Base-by-base conservation (phyloP, 2,329 filamentous ascomycete genomes). In the Leptographium lundbergii region DNA sequence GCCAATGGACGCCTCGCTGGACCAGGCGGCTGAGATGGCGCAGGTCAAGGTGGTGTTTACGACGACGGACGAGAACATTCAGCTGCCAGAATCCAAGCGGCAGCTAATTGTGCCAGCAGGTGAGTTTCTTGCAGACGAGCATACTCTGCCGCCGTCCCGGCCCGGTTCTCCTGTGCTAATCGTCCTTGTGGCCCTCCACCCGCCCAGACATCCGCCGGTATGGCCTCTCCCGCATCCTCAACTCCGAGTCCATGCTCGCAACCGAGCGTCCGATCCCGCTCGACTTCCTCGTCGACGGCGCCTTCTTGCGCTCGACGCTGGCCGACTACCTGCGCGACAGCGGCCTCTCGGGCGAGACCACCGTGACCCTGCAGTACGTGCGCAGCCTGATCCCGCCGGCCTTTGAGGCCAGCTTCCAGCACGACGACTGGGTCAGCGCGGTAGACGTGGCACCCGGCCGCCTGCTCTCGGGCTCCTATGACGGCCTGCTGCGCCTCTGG, bases 231-330 rank as follows among this genome's bases (percentile, higher is more conserved):
- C 79, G 84, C 61, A 83, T 88, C 61, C 77, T 88, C 69, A 88
- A 88, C 72, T 87, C 85, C 66, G 81, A 85, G 75, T 82, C 82
- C 39, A 86, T 88, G 80, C 83, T 88, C 70, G 77, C 80, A 69
- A 86, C 82, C 53, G 84, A 81, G 52, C 74, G 76, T 13, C 84
- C 88, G 14, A 80, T 91, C 54, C 89, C 89, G 22, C 87, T 99
- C 73, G 94, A 99, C 73, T 97, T 99, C 75, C 81, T 99, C 66
- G 86, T 95, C 74, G 94, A 96, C 72, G 94, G 94, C 71, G 86
- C 87, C 68, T 96, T 95, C 72, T 81, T 99, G 57, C 87, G 89
- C 62, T 88, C 91, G 29, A 90, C 89, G 22, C 82, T 99, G 65
- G 89, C 96, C 70, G 89, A 96, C 68, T 96, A 95, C 73, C 83